Evolutionary conservation across 495 filamentous ascomycete genomes (phyloP).

Genomic region (Parathielavia hyrcaniae): DNA sequence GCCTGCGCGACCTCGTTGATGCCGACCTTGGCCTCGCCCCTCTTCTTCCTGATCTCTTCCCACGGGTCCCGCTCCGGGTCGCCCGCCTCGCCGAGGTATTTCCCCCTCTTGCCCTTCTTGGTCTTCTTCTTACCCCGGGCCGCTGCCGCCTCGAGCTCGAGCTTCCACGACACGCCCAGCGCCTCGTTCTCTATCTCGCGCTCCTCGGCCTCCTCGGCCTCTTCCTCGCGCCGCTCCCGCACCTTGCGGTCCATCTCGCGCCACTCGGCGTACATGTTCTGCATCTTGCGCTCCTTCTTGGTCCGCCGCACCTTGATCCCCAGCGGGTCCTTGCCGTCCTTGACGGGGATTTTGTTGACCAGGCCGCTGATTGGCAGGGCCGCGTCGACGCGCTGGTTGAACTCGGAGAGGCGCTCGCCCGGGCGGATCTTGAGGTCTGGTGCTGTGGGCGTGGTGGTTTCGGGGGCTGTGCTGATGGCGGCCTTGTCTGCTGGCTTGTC

Average conservation of each 20-base stretch:
- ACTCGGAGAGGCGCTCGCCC: constrained; percentile 75
- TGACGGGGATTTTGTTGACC: constrained; percentile 45
- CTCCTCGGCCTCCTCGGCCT: constrained; percentile 57
- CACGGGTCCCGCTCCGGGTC: constrained; percentile 65
- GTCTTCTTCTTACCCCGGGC: constrained; percentile 39
- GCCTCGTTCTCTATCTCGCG: constrained; percentile 56
- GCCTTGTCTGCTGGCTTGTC: neutral
- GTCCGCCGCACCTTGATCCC: constrained; percentile 56
- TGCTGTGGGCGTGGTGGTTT: neutral
- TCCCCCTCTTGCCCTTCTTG: constrained; percentile 49
- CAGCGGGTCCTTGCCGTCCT: constrained; percentile 45
- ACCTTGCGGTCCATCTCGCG: constrained; percentile 55
- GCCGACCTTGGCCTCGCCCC: constrained; percentile 51
- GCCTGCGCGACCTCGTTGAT: constrained; percentile 76
- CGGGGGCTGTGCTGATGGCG: neutral
- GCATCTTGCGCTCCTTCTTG: constrained; percentile 76
- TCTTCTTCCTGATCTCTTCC: constrained; percentile 59
- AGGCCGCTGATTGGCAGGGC: constrained; percentile 67
- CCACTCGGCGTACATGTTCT: constrained; percentile 75
- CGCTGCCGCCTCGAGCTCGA: constrained; percentile 34
- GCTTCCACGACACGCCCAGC: constrained; percentile 50
- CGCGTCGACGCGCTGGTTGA: constrained; percentile 77
- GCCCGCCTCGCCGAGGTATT: constrained; percentile 35
- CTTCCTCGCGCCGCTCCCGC: constrained; percentile 54
- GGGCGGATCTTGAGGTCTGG: constrained; percentile 59